Percentiles rank a stretch among this genome's conserved stretches.
These are phyloP conservation scores for Endogone sp. DNA, from an alignment of 192 early-diverging fungal genomes.

Conservation along the genomic window DNA sequence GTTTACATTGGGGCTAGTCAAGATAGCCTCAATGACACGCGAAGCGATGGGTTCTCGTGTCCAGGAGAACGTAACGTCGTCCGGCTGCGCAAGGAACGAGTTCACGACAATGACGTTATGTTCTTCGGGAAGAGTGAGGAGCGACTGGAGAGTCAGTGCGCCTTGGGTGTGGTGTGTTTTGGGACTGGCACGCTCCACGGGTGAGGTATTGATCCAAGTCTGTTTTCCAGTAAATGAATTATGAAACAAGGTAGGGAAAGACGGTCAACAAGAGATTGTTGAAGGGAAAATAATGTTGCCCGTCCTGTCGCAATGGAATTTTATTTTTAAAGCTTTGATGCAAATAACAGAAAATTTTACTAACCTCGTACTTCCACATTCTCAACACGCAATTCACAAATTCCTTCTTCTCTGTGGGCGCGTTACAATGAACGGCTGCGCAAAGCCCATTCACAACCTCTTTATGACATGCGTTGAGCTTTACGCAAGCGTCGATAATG, in stretches of 20 bases:
- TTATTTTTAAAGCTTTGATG: no score
- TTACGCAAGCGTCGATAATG: constrained; percentile 61
- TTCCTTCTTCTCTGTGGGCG: constrained; percentile 45
- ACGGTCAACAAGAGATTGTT: no score
- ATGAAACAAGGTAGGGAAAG: background rate
- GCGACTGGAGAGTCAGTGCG: constrained; percentile 59
- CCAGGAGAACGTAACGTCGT: constrained; percentile 48
- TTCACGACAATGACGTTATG: constrained; percentile 54
- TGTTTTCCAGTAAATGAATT: background rate
- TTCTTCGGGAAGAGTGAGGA: constrained; percentile 59
- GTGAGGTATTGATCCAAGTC: constrained; percentile 18
- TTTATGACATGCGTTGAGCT: constrained; percentile 52
- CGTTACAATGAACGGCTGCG: constrained; percentile 48
- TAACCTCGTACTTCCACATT: constrained; percentile 53
- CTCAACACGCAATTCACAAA: constrained; percentile 57
- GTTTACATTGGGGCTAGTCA: constrained; percentile 50
- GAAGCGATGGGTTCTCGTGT: constrained; percentile 66
- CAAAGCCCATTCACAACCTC: constrained; percentile 51
- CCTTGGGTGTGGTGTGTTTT: constrained; percentile 52
- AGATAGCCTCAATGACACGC: constrained; percentile 66
- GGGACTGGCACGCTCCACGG: constrained; percentile 37
- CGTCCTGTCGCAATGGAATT: no score
- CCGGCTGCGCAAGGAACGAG: constrained; percentile 51
- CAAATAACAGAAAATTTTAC: background rate
- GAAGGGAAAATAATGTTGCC: no score